A percentile compares a stretch with the other conserved stretches of the same genome.
Evolutionary conservation across 1,284 basidiomycete species (phyloP).

Genomic region (Ganoderma lucidum): DNA sequence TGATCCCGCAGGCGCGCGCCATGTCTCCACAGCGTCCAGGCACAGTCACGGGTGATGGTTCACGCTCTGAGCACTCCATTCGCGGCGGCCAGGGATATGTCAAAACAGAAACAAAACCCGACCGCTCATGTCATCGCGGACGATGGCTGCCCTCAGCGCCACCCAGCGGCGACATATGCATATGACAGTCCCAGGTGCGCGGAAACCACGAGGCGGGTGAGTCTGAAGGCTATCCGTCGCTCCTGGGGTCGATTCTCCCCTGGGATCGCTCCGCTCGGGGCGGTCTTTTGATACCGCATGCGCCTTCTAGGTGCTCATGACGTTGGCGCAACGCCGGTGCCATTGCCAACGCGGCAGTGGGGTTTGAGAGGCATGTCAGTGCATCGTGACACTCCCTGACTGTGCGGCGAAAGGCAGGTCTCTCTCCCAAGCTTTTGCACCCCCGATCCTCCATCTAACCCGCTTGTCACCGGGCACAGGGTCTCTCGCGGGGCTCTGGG

Average conservation of each 20-base stretch:
- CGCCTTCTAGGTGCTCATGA: background rate
- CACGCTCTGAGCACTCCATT: slow-evolving; percentile 7
- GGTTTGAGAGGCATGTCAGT: slow-evolving; percentile 6
- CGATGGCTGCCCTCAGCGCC: background rate
- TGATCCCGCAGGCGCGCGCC: background rate
- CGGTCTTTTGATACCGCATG: background rate
- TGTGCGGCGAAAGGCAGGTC: background rate
- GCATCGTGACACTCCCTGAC: background rate
- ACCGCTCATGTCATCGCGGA: too few species aligned
- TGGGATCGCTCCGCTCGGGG: background rate
- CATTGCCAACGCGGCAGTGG: background rate
- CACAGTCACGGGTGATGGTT: slow-evolving; percentile 4
- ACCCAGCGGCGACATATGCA: background rate
- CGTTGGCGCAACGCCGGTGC: slow-evolving; percentile 1
- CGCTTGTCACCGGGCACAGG: background rate
- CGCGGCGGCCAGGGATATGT: background rate
- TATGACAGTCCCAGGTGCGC: background rate
- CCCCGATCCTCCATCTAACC: slow-evolving; percentile 3
- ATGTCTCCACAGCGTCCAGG: slow-evolving; percentile 1
- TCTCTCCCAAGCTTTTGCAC: background rate
- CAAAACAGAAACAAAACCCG: background rate
- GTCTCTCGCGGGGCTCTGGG: background rate
- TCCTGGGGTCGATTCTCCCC: too few species aligned
- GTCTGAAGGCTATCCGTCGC: slow-evolving; percentile 5
- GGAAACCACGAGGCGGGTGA: background rate